phyloP scores from a whole-genome alignment of 805 yeast genomes.

The Blastobotrys attinorum region DNA sequence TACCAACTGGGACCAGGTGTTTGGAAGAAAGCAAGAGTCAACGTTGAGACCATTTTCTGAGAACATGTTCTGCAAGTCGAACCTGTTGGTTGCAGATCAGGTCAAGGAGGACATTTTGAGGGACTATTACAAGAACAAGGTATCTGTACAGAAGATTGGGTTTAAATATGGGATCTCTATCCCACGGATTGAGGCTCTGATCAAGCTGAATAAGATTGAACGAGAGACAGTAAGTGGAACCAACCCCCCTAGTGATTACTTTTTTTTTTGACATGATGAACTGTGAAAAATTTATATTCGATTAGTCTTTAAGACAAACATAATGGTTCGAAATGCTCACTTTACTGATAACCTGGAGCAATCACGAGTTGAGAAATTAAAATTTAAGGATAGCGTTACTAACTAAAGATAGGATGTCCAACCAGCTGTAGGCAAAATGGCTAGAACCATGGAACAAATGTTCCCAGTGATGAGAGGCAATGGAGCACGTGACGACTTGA shows the following conservation, averaged over 20 bases:
- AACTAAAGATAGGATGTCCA: slow-evolving; percentile 38
- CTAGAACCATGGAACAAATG: slow-evolving; percentile 61
- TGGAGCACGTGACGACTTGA: slow-evolving; percentile 52
- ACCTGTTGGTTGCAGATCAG: slow-evolving; percentile 47
- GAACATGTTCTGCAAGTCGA: slow-evolving; percentile 64
- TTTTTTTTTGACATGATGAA: slow-evolving; percentile 38
- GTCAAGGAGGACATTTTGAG: slow-evolving; percentile 47
- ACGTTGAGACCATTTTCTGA: slow-evolving; percentile 67
- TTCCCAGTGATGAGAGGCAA: slow-evolving; percentile 44
- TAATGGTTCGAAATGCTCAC: slow-evolving; percentile 42
- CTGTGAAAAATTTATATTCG: slow-evolving; percentile 40
- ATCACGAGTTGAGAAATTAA: background rate
- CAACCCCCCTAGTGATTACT: background rate
- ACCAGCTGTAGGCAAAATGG: slow-evolving; percentile 51
- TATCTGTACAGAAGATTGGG: slow-evolving; percentile 58
- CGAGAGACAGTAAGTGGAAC: slow-evolving; percentile 20
- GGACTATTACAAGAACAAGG: background rate
- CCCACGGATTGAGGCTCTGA: slow-evolving; percentile 83
- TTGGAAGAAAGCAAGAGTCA: slow-evolving; percentile 13
- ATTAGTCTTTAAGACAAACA: slow-evolving; percentile 72
- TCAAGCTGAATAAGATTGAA: slow-evolving; percentile 61
- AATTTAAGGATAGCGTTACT: background rate
- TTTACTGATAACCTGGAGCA: background rate
- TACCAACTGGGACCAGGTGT: slow-evolving; percentile 23
- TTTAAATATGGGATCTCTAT: slow-evolving; percentile 71